A percentile compares a stretch with the other conserved stretches of the same genome.
phyloP scores from a whole-genome alignment of 1,284 basidiomycete genomes.

The Trametes hirsuta region DNA sequence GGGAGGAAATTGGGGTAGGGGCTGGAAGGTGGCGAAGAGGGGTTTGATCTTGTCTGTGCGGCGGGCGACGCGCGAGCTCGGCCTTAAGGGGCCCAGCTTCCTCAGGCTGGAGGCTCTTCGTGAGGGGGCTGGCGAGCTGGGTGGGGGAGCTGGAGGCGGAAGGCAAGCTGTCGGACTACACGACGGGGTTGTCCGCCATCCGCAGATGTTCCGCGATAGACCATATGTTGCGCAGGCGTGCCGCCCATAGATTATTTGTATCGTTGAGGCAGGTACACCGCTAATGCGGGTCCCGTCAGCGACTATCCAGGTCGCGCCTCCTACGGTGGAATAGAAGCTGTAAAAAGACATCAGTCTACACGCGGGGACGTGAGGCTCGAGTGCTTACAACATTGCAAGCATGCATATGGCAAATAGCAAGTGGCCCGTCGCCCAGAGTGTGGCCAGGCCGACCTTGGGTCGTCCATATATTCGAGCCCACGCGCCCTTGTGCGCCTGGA shows the following conservation, averaged over 20 bases:
- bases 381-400: conserved; percentile 72
- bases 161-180: conserved; percentile 17
- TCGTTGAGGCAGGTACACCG: too few relatives aligned
- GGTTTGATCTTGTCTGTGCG: conserved; percentile 60
- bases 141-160: conserved; percentile 38
- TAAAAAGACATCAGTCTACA: background rate
- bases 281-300: too few relatives aligned
- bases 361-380: background rate
- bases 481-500: conserved; percentile 18
- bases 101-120: conserved; percentile 43
- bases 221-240: too few relatives aligned
- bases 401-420: conserved; percentile 71
- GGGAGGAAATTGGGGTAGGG: conserved; percentile 16
- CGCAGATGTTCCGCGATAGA: too few relatives aligned
- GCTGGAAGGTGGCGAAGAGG: conserved; percentile 39
- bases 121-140: conserved; percentile 59
- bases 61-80: conserved; percentile 47
- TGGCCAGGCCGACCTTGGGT: conserved; percentile 59
- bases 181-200: conserved; percentile 6
- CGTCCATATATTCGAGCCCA: conserved; percentile 38
- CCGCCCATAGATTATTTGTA: too few relatives aligned
- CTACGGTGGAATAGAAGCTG: conserved; percentile 68
- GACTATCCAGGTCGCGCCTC: conserved; percentile 50
- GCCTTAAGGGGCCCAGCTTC: conserved; percentile 54
- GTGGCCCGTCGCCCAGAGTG: conserved; percentile 79